Conservation (phyloP, 164 flowering plant genomes). For the Warburgia ugandensis region DNA sequence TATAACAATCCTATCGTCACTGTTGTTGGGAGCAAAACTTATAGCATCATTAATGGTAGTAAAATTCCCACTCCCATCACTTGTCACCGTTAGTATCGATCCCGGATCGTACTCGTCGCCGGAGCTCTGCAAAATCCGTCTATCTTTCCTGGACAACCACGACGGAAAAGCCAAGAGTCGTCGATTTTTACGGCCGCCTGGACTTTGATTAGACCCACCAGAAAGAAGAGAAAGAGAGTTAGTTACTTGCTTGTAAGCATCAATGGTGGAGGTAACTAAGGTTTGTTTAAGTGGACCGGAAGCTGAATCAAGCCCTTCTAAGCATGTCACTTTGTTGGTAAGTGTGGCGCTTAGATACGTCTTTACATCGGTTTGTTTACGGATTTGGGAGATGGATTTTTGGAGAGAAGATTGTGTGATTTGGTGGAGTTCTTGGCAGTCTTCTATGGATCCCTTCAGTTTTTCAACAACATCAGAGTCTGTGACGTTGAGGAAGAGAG, state of each 20-base stretch:
- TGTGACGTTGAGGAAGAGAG: conserved; percentile 21
- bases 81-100: conserved; percentile 49
- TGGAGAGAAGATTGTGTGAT: conserved; percentile 45
- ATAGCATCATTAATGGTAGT: conserved; percentile 61
- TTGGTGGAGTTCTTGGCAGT: conserved; percentile 77
- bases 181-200: conserved; percentile 15
- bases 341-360: conserved; percentile 78
- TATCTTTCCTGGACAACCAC: conserved; percentile 38
- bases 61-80: conserved; percentile 79
- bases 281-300: conserved; percentile 48
- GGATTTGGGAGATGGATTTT: conserved; percentile 39
- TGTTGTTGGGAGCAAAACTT: conserved; percentile 62
- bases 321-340: conserved; percentile 81
- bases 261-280: conserved; percentile 25
- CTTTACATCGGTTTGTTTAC: conserved; percentile 38
- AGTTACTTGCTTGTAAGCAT: conserved; percentile 55
- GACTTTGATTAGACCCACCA: conserved; percentile 18
- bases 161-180: conserved; percentile 36
- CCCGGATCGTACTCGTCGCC: conserved; percentile 36
- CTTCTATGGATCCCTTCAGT: conserved; percentile 65
- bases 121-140: conserved; percentile 33
- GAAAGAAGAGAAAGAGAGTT: conserved; percentile 57
- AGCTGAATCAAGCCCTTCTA: conserved; percentile 72
- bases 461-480: conserved; percentile 37
- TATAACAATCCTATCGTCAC: conserved; percentile 41